Base-by-base conservation (phyloP, 257 asterid genomes). In the Vinca minor region DNA sequence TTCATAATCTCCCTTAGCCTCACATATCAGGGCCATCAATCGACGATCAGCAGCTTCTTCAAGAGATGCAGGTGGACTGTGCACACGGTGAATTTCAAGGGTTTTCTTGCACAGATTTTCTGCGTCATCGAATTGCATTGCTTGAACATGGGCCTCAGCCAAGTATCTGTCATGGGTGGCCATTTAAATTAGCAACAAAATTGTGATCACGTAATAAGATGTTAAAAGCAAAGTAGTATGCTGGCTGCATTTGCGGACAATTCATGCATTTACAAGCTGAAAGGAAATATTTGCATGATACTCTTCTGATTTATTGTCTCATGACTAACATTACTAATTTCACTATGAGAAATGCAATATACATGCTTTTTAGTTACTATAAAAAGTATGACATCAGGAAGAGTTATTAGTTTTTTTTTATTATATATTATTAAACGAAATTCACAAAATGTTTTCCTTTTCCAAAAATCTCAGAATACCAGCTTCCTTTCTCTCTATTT, bases 11-110 rank as follows among this genome's bases (percentile, higher is more conserved):
- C 94, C 96, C 75, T 89, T 89, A 48, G 99, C 97, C 74, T 93
- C 99, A 34, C 88, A 89, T 71, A 93, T 87, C 63, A 93, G 96
- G 60, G 98, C 97, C 97, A 93, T 89, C 73, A 93, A 74, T 53
- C 99, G 83, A 48, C 97, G 95, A 72, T 93, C 99, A 52, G 97
- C 96, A 66, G 96, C 99, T 81, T 93, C 99, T 78, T 93, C 99
- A 12, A 93, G 97, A 71, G 97, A 89, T 20, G 99, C 99, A 5
- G 99, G 99, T 34, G 97, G 96, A 68, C 97, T 89, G 75, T 93
- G 97, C 61, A 87, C 91, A 8, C 96, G 84, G 80, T 93, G 99
- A 73, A 93, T 93, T 81, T 93, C 99, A 38, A 93, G 96, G 59
- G 99, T 93, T 74, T 73, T 85, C 80, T 83, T 84, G 82, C 90